Evolutionary conservation across 805 yeast genomes (phyloP), one percentile per base, ranked within the genome.

Genomic region (Ogataea angusta): DNA sequence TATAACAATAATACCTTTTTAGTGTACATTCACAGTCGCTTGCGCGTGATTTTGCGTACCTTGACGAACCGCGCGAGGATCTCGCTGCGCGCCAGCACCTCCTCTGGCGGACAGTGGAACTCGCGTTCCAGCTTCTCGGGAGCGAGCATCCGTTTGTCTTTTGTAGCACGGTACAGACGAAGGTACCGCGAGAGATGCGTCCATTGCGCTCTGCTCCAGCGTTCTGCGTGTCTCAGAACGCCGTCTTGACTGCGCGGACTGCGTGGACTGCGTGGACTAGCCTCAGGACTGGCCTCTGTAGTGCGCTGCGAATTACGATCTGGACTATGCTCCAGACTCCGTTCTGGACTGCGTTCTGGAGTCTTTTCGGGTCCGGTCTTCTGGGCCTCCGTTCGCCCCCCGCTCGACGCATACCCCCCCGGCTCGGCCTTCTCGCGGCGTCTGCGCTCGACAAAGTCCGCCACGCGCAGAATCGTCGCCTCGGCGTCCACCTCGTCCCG

Each of bases 201-300:
- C 65, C 65, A 60, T 36, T 51, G 49, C 14, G 25, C 33, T n/a
- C 23, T 16, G 12, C 35, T 34, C 64, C 64, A 60, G 12, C 48
- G 48, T 17, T n/a, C 1, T 8, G 9, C 21, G 7, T 19, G 21
- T 19, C 21, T 19, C 21, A 19, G 21, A 7, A 6, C 21, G 8
- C 2, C 2, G 9, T 6, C 21, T 7, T 8, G 7, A 18, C 6
- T 18, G 19, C 5, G 19, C 19, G 19, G 19, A 5, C 19, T 18
- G 6, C 6, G 19, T 18, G 19, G 19, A 3, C 21, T 19, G 21
- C 21, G 21, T 7, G 21, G 21, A 19, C 21, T 19, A 6, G 21
- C 5, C 2, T 18, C 19, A 5, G 19, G 19, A 18, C 19, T 18
- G 19, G n/a, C n/a, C 6, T 18, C 21, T 19, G 21, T 19, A 19